Evolutionary conservation across 2,329 filamentous ascomycete genomes (phyloP), one percentile per base, ranked within the genome.

Genomic region (Alternaria sp.): DNA sequence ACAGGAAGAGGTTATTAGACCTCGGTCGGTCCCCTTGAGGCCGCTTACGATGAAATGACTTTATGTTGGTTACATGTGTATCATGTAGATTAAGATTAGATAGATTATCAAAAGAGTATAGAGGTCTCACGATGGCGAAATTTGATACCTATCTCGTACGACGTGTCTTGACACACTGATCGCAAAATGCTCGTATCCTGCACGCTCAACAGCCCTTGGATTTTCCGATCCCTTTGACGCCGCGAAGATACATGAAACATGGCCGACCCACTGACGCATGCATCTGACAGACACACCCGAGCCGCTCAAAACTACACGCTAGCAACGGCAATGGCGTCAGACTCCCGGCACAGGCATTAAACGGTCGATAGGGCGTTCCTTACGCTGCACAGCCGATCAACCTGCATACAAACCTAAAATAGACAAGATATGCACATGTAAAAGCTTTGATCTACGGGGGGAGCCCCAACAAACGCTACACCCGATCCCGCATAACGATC

Each of bases 1-100:
- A 45, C 67, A 49, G 62, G 47, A 20, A 56, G 64, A 43, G 63
- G 69, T 18, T 67, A 69, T 53, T 68, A 58, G 61, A 43, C 50
- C 33, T 25, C 21, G 10, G 18, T 25, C 10, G n/a, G 20, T 8
- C 12, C 46, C 41, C 41, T 25, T 26, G 30, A 15, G 3, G 46
- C 9, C 15, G 11, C n/a, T 54, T 12, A 33, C 26, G 21, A 54
- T 6, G 50, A 46, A 23, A 60, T 12, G 50, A 55, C 26, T 55
- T 50, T 46, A 53, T 23, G 20, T 23, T 59, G n/a, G 28, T 30
- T 18, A 50, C 44, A 20, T 43, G 21, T 55, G 43, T 59, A 43
- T 55, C 18, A 57, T 55, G 18, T 51, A 51, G 20, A 56, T 46
- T n/a, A 37, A 11, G 26, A 47, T 51, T 45, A 57, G 46, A 18